Base-by-base conservation (phyloP, 2,329 filamentous ascomycete genomes). In the Hymenoscyphus infarciens region DNA sequence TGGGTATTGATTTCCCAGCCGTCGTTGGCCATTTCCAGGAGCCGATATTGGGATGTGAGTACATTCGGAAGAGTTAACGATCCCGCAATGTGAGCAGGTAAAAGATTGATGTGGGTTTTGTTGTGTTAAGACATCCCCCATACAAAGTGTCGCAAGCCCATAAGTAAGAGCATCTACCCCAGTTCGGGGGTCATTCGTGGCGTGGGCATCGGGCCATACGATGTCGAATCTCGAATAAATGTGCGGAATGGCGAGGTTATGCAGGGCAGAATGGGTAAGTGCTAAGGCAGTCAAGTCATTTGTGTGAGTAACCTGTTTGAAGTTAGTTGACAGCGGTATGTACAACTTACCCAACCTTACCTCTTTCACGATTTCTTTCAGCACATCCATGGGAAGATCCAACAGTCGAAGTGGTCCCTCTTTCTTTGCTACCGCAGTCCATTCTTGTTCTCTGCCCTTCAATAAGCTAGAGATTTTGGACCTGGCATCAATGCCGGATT, bases 211-310 rank as follows among this genome's bases (percentile, higher is more conserved):
- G 0, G 91, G 91, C 91, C 91, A 95, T 52, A 94, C 89, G 67
- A 95, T 95, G 72, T 95, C 91, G 75, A 95, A 95, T 64, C 89
- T 85, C 19, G 89, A 89, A 77, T 95, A 95, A 67, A 95, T 92
- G 70, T 88, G 86, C 19, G 91, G 90, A 27, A 91, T 87, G 0
- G 89, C 85, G 61, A 95, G 82, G 53, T 82, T 81, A 76, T 95
- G 89, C 13, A 96, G 82, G 31, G 87, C 87, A 15, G 90, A 92
- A 76, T 92, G 90, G 53, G 90, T 89, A 63, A 92, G 80, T 15
- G 90, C 90, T 49, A 95, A 82, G 15, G 90, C 87, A 0, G 89
- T 91, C 64, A 95, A 80, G 74, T 95, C 91, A 74, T 92, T 94
- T 5, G 89, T 92, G 72, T 92, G 87, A 3, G 87, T 90, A 60